Conservation (phyloP, 2,329 filamentous ascomycete species). For the Coniochaeta sp. region DNA sequence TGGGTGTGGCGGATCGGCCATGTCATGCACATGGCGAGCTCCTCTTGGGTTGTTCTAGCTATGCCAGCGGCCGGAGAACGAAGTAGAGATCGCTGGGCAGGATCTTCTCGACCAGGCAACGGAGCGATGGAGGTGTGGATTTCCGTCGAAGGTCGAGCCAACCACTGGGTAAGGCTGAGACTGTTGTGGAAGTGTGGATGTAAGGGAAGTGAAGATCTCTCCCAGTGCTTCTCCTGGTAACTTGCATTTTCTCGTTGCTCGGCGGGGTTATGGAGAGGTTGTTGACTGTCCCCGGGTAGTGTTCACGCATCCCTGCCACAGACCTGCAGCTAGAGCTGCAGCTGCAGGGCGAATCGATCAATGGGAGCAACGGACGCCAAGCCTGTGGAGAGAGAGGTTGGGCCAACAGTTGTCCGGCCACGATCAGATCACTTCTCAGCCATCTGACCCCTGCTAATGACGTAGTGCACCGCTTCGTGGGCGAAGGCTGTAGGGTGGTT, state of each 20-base stretch:
- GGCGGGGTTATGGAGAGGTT: background rate
- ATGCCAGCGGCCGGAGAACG: background rate
- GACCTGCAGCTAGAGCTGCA: background rate
- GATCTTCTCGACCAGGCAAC: constrained; percentile 2
- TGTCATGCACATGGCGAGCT: background rate
- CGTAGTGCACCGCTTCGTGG: background rate
- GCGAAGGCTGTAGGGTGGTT: background rate
- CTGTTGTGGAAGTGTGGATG: background rate
- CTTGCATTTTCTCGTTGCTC: background rate
- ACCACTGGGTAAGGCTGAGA: background rate
- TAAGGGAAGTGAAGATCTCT: constrained; percentile 1
- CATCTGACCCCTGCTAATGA: background rate
- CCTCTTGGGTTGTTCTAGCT: background rate
- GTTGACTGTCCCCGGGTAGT: background rate
- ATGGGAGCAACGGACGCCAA: background rate
- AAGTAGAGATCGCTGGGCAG: background rate
- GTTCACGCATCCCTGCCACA: background rate
- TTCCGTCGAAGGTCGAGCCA: background rate
- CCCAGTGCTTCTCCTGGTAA: background rate
- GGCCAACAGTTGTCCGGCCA: background rate
- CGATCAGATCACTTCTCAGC: background rate
- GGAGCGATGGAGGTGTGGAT: background rate
- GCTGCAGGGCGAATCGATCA: background rate
- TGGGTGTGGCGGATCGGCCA: background rate
- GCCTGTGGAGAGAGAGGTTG: background rate